Conservation (phyloP, 495 filamentous ascomycete genomes). For the Pyrenopolyporus hunteri region DNA sequence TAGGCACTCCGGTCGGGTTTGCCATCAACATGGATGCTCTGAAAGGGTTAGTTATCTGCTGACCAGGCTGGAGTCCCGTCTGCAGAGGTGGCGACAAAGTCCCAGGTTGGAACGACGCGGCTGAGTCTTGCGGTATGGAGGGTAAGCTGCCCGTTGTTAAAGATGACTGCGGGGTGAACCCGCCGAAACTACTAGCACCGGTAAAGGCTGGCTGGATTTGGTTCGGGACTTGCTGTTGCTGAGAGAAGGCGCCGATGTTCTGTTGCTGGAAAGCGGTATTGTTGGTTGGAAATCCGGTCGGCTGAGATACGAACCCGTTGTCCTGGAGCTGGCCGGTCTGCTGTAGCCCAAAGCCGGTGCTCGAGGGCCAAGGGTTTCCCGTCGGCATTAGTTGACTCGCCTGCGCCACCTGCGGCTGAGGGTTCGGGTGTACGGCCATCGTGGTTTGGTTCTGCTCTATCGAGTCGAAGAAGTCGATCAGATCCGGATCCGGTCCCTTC, state of each 20-base stretch:
- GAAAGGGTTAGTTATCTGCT: conserved; percentile 84
- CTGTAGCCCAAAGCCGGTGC: conserved; percentile 47
- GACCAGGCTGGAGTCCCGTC: conserved; percentile 52
- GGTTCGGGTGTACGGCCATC: conserved; percentile 52
- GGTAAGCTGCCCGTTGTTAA: conserved; percentile 60
- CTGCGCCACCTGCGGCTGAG: conserved; percentile 37
- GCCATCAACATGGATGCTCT: conserved; percentile 80
- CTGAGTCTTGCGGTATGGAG: conserved; percentile 70
- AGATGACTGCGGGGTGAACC: conserved; percentile 71
- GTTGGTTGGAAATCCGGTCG: conserved; percentile 56
- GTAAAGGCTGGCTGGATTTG: conserved; percentile 62
- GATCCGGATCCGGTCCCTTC: conserved; percentile 74
- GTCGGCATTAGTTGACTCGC: conserved; percentile 45
- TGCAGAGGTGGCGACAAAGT: conserved; percentile 44
- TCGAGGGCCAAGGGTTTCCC: conserved; percentile 52
- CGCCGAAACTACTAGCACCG: conserved; percentile 86
- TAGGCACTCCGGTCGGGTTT: conserved; percentile 53
- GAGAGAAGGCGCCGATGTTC: conserved; percentile 56
- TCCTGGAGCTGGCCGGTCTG: conserved; percentile 52
- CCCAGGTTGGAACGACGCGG: conserved; percentile 55
- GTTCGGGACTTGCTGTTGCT: conserved; percentile 57
- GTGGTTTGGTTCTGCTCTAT: conserved; percentile 93
- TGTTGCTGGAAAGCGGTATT: conserved; percentile 55
- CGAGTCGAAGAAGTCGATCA: conserved; percentile 98
- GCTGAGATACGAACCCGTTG: conserved; percentile 57